Conservation (phyloP, 2,329 filamentous ascomycete genomes). For the Tolypocladium ovalisporum region DNA sequence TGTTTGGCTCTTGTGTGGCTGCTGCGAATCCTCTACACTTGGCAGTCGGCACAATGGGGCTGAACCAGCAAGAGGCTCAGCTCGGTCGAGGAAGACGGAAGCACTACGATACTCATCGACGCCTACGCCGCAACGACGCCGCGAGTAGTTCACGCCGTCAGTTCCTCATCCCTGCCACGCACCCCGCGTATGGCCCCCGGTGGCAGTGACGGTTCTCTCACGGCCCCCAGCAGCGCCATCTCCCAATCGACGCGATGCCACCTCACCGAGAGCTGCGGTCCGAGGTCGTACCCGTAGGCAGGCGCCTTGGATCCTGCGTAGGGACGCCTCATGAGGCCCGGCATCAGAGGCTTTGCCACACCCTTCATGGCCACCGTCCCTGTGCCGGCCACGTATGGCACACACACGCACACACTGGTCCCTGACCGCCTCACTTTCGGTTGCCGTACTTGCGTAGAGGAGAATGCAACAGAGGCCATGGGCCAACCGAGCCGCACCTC, state of each 20-base stretch:
- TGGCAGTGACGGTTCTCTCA: neutral
- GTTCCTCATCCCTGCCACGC: neutral
- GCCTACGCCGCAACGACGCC: neutral
- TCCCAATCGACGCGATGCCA: neutral
- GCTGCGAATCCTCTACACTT: neutral
- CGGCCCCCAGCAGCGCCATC: neutral
- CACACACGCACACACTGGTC: neutral
- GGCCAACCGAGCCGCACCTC: neutral
- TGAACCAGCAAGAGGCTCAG: neutral
- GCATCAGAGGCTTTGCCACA: neutral
- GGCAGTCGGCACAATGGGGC: no score
- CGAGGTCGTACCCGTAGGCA: neutral
- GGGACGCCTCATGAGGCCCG: neutral
- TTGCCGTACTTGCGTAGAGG: neutral
- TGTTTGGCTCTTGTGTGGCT: no score
- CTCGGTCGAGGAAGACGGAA: neutral
- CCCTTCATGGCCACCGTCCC: neutral
- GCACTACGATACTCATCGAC: no score
- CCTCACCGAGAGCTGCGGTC: neutral
- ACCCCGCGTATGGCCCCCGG: neutral
- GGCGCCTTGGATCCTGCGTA: neutral
- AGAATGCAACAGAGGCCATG: neutral
- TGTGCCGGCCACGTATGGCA: conserved; percentile 1
- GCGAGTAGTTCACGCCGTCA: neutral
- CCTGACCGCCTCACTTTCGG: conserved; percentile 1